These are phyloP conservation scores for Komagataella populi DNA, from an alignment of 805 yeast genomes.

Conservation along the genomic window DNA sequence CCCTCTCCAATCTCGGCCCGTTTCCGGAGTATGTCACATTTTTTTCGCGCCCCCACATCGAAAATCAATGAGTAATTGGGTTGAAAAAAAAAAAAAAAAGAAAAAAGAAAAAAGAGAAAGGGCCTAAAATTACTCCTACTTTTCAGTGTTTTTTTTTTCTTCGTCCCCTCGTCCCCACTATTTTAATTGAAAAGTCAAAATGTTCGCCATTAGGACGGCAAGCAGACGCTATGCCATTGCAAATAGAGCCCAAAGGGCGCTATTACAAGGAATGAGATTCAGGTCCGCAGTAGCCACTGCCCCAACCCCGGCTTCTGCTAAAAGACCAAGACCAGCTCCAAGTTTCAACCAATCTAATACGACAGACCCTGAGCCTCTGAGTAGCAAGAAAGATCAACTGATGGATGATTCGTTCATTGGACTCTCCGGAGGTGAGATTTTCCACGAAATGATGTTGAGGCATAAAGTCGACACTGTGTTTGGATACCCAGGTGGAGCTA, in stretches of 20 bases:
- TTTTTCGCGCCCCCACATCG: background rate
- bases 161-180: background rate
- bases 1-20: background rate
- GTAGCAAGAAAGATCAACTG: conserved; percentile 7
- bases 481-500: conserved; percentile 99
- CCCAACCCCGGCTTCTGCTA: conserved; percentile 8
- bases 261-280: background rate
- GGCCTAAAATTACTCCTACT: background rate
- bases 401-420: conserved; percentile 89
- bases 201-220: background rate
- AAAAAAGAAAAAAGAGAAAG: background rate
- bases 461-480: conserved; percentile 92
- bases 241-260: background rate
- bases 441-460: conserved; percentile 97
- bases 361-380: conserved; percentile 8
- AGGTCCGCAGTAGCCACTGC: background rate
- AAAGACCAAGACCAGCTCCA: conserved; percentile 30
- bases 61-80: background rate
- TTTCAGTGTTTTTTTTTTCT: background rate
- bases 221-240: background rate
- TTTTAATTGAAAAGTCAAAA: background rate
- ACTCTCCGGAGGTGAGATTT: conserved; percentile 94
- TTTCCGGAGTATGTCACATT: background rate
- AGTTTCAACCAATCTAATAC: conserved; percentile 26
- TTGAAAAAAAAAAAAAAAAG: background rate